Evolutionary conservation across 169 alveolate species (phyloP), one percentile per base, ranked within the genome.

Genomic region (Eimeria praecox): DNA sequence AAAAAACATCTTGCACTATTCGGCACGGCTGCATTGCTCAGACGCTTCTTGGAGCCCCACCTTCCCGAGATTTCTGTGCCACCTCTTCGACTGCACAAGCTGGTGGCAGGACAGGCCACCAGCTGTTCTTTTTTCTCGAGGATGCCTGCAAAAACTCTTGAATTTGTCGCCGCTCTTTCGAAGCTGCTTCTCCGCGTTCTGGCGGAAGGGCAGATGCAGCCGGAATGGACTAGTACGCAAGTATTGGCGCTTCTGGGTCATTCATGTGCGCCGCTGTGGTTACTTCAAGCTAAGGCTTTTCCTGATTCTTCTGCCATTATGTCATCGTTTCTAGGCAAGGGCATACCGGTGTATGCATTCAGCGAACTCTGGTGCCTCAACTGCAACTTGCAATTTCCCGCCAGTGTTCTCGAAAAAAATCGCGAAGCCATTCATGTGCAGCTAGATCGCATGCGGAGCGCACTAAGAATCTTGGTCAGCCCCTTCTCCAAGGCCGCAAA

Each of bases 201-300:
- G 75, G 33, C 35, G n/a, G 33, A 54, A 16, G 91, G 77, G 77
- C 54, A 83, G 52, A 35, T 20, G 54, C 77, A 8, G 91, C 91
- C 33, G 8, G 77, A 12, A 20, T 56, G 77, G 77, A 83, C 77
- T 8, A 49, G 66, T 12, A 83, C 73, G 54, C 91, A 56, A 56
- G 24, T 35, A 18, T 83, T 83, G 91, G 91, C 91, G 38, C 69
- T 83, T 4, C 54, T 83, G 75, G 91, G 91, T 30, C 91, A 83
- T 83, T 83, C 91, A 22, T 83, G 91, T 24, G 77, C 38, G 42
- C 91, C 54, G 14, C 30, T 83, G 27, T 83, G 91, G 91, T 14
- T 54, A 35, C 44, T 30, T 46, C n/a, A 44, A 9, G 46, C n/a
- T 44, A 3, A 27, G 88, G 88, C 88, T 10, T 44, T 42, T 27